A percentile compares a stretch with the other conserved stretches of the same genome.
Conservation (phyloP, 1,139 yeast genomes). For the Hyphopichia burtonii region DNA sequence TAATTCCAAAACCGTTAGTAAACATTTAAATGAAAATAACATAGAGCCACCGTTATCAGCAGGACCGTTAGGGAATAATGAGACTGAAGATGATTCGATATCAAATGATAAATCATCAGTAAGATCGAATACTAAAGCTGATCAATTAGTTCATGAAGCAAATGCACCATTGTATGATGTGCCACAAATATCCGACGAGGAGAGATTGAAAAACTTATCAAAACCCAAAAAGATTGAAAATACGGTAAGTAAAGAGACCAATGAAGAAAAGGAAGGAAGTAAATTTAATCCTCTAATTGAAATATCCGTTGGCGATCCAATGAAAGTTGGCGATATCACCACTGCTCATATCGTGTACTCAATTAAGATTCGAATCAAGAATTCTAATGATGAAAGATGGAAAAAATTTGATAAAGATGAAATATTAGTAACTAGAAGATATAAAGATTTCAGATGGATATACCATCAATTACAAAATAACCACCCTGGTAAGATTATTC, state of each 20-base stretch:
- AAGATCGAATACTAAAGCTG: conserved; percentile 18
- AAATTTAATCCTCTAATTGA: conserved; percentile 32
- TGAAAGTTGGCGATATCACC: conserved; percentile 87
- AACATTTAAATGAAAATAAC: conserved; percentile 23
- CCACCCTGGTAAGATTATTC: conserved; percentile 88
- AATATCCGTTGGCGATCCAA: conserved; percentile 85
- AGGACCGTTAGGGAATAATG: conserved; percentile 42
- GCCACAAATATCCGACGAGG: conserved; percentile 17
- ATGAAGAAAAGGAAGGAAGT: conserved; percentile 4
- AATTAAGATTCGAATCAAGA: conserved; percentile 57
- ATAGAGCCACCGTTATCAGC: conserved; percentile 16
- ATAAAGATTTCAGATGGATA: conserved; percentile 83
- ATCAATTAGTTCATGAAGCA: conserved; percentile 21
- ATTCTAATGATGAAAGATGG: conserved; percentile 18
- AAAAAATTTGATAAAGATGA: conserved; percentile 11
- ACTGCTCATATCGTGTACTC: conserved; percentile 87
- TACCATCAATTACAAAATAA: conserved; percentile 83
- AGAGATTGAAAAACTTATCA: conserved; percentile 10
- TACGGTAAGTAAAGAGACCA: not conserved
- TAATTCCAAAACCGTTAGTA: conserved; percentile 27
- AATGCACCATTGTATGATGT: conserved; percentile 56
- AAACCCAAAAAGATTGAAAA: conserved; percentile 2
- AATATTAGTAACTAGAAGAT: conserved; percentile 66
- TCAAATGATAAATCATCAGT: conserved; percentile 15
- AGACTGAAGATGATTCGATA: conserved; percentile 12